A percentile compares a stretch with the other conserved stretches of the same genome.
Conservation (phyloP, 805 yeast species). For the Hanseniaspora occidentalis region DNA sequence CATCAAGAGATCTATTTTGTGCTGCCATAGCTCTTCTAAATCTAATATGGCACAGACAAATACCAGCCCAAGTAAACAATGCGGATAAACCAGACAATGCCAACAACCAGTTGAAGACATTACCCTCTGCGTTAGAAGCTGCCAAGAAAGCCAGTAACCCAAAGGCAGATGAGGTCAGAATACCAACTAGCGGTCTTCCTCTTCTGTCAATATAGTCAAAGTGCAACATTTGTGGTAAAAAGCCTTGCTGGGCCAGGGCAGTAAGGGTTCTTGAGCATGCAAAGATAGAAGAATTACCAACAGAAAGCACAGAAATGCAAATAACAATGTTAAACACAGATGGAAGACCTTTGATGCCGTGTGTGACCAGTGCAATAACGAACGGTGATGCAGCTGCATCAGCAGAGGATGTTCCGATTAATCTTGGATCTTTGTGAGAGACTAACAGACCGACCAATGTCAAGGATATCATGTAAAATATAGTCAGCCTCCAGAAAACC, state of each 20-base stretch:
- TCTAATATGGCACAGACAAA: slow-evolving; percentile 39
- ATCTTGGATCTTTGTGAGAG: slow-evolving; percentile 41
- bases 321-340: slow-evolving; percentile 55
- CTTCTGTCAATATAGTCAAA: slow-evolving; percentile 43
- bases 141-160: slow-evolving; percentile 53
- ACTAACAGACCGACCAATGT: slow-evolving; percentile 45
- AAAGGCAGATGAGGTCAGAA: slow-evolving; percentile 34
- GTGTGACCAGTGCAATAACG: slow-evolving; percentile 57
- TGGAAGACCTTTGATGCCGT: slow-evolving; percentile 45
- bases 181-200: slow-evolving; percentile 48
- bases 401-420: slow-evolving; percentile 33
- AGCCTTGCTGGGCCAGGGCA: slow-evolving; percentile 57
- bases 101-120: slow-evolving; percentile 48
- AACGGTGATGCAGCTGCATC: slow-evolving; percentile 61
- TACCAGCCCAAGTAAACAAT: slow-evolving; percentile 46
- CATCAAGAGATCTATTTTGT: slow-evolving; percentile 34
- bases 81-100: slow-evolving; percentile 47
- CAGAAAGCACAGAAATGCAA: slow-evolving; percentile 45
- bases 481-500: slow-evolving; percentile 53
- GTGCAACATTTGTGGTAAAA: slow-evolving; percentile 41
- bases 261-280: slow-evolving; percentile 39
- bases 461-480: slow-evolving; percentile 43
- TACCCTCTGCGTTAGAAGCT: slow-evolving; percentile 36
- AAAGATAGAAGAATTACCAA: slow-evolving; percentile 46
- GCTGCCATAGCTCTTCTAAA: slow-evolving; percentile 41